Conservation (phyloP, 257 asterid genomes). For the Perilla frutescens region DNA sequence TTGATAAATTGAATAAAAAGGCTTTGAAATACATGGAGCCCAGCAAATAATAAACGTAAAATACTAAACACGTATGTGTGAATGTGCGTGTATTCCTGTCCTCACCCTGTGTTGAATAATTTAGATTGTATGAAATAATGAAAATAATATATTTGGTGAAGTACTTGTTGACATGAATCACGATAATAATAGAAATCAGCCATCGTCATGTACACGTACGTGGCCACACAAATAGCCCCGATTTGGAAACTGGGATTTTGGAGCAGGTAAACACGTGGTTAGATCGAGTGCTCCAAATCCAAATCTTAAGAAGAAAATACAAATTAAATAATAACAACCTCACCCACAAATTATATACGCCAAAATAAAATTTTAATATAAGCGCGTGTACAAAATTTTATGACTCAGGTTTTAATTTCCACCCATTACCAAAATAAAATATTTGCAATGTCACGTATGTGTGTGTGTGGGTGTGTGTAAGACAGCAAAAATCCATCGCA, state of each 20-base stretch:
- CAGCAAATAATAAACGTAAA: too few species aligned
- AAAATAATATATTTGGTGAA: constrained; percentile 11
- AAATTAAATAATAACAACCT: constrained; percentile 1
- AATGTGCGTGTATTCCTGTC: not conserved
- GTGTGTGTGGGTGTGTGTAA: not conserved
- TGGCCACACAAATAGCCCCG: constrained; percentile 35
- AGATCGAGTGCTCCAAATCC: not conserved
- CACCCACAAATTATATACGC: not conserved
- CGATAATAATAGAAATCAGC: not conserved
- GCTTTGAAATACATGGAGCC: too few species aligned
- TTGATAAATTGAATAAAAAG: too few species aligned
- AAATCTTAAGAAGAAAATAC: not conserved
- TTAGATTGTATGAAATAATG: not conserved
- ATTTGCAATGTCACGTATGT: not conserved
- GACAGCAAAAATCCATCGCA: not conserved
- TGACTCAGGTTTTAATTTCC: not conserved
- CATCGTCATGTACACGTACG: constrained; percentile 35
- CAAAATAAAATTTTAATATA: not conserved
- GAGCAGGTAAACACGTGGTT: constrained; percentile 46
- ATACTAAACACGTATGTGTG: not conserved
- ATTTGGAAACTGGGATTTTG: constrained; percentile 34
- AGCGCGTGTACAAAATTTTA: not conserved
- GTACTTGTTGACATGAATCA: constrained; percentile 31
- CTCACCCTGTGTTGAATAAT: not conserved
- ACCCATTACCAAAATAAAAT: not conserved